Evolutionary conservation across 2,329 filamentous ascomycete species (phyloP).

Genomic region (Hypoxylon rubiginosum): DNA sequence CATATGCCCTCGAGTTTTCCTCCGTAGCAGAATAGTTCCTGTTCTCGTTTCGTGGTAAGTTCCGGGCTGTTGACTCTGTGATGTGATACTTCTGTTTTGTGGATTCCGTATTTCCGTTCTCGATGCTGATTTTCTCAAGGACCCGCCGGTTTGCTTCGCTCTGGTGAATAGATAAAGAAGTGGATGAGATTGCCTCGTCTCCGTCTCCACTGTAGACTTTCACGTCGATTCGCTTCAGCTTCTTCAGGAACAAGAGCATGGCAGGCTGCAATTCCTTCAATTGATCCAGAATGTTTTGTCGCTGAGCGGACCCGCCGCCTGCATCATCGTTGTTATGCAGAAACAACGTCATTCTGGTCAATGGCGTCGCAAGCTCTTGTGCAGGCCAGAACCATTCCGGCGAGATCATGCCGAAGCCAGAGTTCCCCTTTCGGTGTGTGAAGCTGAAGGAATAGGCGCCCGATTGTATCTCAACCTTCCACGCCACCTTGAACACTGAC

Average conservation of each 20-base stretch:
- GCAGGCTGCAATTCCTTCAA: conserved; percentile 56
- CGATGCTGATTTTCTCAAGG: conserved; percentile 1
- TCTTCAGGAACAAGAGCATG: conserved; percentile 59
- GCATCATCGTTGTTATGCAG: conserved; percentile 50
- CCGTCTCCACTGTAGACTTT: conserved; percentile 46
- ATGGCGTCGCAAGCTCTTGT: conserved; percentile 23
- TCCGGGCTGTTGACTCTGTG: conserved; percentile 46
- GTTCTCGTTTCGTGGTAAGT: conserved; percentile 54
- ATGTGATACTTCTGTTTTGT: conserved; percentile 47
- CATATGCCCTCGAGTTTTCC: conserved; percentile 41
- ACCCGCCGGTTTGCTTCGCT: background rate
- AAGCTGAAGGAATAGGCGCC: conserved; percentile 61
- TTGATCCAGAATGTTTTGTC: conserved; percentile 51
- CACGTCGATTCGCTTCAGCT: conserved; percentile 54
- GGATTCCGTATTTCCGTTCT: background rate
- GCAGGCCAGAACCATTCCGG: conserved; percentile 56
- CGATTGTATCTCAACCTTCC: conserved; percentile 60
- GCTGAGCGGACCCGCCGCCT: conserved; percentile 29
- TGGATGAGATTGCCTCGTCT: conserved; percentile 24
- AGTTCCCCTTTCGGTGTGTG: conserved; percentile 54
- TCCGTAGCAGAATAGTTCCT: conserved; percentile 50
- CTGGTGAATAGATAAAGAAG: conserved; percentile 9
- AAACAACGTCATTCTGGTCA: conserved; percentile 57
- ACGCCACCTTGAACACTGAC: conserved; percentile 63
- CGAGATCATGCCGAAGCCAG: conserved; percentile 66